phyloP scores from a whole-genome alignment of 768 basidiomycete genomes.

The Russula griseocarnosa region DNA sequence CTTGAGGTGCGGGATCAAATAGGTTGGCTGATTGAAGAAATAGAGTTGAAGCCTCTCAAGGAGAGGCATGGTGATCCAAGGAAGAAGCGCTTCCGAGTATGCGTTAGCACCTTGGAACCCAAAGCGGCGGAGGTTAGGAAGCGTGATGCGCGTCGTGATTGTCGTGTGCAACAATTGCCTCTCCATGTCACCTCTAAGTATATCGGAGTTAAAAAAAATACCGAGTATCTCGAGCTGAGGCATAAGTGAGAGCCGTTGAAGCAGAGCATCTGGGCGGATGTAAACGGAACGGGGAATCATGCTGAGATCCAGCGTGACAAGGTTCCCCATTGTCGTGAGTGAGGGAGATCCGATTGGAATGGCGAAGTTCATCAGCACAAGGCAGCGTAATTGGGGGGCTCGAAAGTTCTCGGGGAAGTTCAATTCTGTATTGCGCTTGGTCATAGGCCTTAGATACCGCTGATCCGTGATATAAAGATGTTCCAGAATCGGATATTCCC shows the following conservation, averaged over 20 bases:
- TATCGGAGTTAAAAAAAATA: neutral
- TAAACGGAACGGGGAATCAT: neutral
- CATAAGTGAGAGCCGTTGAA: neutral
- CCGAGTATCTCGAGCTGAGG: neutral
- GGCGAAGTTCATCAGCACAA: neutral
- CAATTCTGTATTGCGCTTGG: neutral
- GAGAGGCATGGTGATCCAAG: neutral
- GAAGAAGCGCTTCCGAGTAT: neutral
- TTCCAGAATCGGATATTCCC: neutral
- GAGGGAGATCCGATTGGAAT: neutral
- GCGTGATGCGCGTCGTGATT: neutral
- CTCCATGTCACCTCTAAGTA: neutral
- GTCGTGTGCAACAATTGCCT: neutral
- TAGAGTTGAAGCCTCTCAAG: neutral
- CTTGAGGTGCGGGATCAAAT: neutral
- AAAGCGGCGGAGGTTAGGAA: neutral
- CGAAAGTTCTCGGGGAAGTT: neutral
- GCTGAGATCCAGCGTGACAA: neutral
- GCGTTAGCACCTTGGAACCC: neutral
- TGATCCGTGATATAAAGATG: no score
- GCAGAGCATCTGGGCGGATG: neutral
- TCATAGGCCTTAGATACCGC: no score
- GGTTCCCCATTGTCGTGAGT: no score
- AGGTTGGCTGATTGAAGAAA: neutral
- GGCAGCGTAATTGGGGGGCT: neutral